Base-by-base conservation (phyloP, 73 alveolate species). In the Paraurostyla sp. region DNA sequence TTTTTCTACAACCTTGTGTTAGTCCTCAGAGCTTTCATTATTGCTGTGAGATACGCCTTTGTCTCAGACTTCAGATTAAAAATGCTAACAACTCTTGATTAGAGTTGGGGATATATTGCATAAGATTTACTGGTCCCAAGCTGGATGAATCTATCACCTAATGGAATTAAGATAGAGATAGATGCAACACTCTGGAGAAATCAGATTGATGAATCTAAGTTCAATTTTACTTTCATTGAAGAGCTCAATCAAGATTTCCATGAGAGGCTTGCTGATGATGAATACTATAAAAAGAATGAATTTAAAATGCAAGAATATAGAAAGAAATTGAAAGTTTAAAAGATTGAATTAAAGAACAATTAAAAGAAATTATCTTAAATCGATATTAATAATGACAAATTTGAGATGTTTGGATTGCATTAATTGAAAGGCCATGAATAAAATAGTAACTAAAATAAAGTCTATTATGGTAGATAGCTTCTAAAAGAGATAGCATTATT, bases 41-140 rank as follows among this genome's bases (percentile, higher is more conserved):
- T 85, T 25, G 78, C 80, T 0, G 93, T 85, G 30, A 43, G 93
- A 35, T 85, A 71, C 38, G 88, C 88, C 25, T 71, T 85, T 23
- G 29, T 68, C 38, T 22, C 73, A 15, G 27, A 22, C 25, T 22
- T 43, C 11, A 83, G 92, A 56, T 9, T 16, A 15, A 32, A 56
- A 13, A 20, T 56, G 15, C 13, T 56, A 22, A 56, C 11, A 15
- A 56, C 13, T 9, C 23, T 16, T 56, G 11, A 15, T 23, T 9
- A 56, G 23, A 32, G 11, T 13, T 36, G 15, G 13, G 23, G 36
- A 16, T 56, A 16, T 56, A 46, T 56, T 16, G 36, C 15, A 15
- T 16, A 13, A 56, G 73, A 56, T 23, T 56, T 56, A 16, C 73
- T 56, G 36, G 36, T 56, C 23, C 40, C 22, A 16, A 16, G 23